Evolutionary conservation across 2,329 filamentous ascomycete species (phyloP).

Genomic region (Penicillium sp.): DNA sequence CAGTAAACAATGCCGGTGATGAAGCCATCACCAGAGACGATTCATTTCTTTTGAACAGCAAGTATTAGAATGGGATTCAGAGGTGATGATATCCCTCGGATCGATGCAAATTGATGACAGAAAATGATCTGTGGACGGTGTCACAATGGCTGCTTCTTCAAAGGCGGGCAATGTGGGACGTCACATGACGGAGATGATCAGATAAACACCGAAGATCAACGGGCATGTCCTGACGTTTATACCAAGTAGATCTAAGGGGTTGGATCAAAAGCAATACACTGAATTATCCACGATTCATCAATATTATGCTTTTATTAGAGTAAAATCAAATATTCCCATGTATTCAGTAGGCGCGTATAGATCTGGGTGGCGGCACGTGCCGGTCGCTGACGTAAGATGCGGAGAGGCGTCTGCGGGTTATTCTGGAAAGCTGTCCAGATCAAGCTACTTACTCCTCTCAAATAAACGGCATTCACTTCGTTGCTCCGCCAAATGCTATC

Average conservation of each 20-base stretch:
- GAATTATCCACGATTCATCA: not conserved
- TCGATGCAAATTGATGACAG: not conserved
- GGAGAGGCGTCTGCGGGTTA: constrained; percentile 18
- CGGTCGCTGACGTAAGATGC: constrained; percentile 29
- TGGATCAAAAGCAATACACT: too few species aligned
- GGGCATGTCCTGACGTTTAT: not conserved
- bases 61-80: not conserved
- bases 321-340: not conserved
- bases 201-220: constrained; percentile 11
- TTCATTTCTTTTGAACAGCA: constrained; percentile 15
- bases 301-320: not conserved
- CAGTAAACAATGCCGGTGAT: constrained; percentile 51
- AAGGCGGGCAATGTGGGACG: constrained; percentile 4
- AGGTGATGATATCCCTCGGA: not conserved
- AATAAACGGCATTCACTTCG: constrained; percentile 6
- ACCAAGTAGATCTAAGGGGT: too few species aligned
- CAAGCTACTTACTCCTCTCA: constrained; percentile 18
- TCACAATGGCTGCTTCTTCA: constrained; percentile 4
- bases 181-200: constrained; percentile 14
- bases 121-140: not conserved
- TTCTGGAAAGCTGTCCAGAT: constrained; percentile 31
- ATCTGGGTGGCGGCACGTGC: constrained; percentile 16
- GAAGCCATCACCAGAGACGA: constrained; percentile 29
- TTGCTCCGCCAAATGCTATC: constrained; percentile 15
- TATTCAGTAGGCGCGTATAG: not conserved